These are phyloP conservation scores for Daldinia decipiens DNA, from an alignment of 495 filamentous ascomycete genomes.

Conservation along the genomic window DNA sequence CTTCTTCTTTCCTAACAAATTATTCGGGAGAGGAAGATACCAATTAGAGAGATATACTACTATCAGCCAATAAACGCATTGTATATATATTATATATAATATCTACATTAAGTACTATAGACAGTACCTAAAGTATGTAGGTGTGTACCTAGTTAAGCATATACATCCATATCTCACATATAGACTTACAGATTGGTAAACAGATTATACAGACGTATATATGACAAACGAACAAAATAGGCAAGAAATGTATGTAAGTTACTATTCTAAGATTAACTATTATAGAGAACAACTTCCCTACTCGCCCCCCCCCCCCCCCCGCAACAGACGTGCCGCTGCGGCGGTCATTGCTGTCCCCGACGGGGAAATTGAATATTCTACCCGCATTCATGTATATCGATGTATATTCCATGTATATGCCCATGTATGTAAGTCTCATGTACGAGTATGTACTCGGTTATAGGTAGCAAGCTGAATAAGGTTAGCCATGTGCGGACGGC, in stretches of 20 bases:
- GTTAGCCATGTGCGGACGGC: conserved; percentile 42
- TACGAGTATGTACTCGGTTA: conserved; percentile 12
- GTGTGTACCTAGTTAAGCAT: not conserved
- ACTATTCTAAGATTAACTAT: conserved; percentile 2
- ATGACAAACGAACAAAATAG: conserved; percentile 2
- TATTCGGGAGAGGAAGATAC: not conserved
- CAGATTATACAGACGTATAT: not conserved
- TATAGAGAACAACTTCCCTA: conserved; percentile 25
- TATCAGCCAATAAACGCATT: not conserved
- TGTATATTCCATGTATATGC: not conserved
- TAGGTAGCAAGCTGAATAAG: conserved; percentile 36
- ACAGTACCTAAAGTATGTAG: not conserved
- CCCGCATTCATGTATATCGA: not conserved
- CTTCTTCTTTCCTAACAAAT: not conserved
- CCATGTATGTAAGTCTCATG: not conserved
- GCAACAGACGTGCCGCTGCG: conserved; percentile 28
- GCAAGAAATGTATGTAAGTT: conserved; percentile 1
- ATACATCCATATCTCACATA: not conserved
- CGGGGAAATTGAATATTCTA: conserved; percentile 21
- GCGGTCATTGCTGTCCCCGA: conserved; percentile 26
- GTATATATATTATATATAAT: not conserved
- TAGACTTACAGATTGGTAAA: not conserved
- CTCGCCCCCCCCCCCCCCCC: conserved; percentile 37
- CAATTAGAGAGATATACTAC: not conserved
- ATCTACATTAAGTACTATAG: not conserved